These are phyloP conservation scores for Thelephora terrestris DNA, from an alignment of 1,284 basidiomycete genomes.

Conservation along the genomic window DNA sequence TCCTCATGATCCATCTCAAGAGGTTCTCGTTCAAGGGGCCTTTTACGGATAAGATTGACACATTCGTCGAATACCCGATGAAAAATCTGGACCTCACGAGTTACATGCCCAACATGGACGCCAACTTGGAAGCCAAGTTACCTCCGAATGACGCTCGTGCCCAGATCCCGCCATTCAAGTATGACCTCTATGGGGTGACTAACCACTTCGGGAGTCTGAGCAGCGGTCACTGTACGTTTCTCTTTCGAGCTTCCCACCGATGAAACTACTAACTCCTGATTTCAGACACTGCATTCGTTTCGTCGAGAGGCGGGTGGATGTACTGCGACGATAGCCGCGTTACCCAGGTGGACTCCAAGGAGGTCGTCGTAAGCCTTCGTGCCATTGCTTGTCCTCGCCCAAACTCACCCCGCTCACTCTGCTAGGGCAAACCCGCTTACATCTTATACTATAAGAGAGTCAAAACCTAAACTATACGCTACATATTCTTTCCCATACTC, in stretches of 20 bases:
- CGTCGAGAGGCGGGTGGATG: conserved; percentile 72
- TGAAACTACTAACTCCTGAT: not conserved
- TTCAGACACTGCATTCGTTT: conserved; percentile 78
- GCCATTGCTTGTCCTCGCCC: not conserved
- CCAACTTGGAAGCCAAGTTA: conserved; percentile 32
- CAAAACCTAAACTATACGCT: conserved; percentile 33
- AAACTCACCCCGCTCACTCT: conserved; percentile 8
- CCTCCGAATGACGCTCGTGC: conserved; percentile 63
- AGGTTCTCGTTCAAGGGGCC: conserved; percentile 89
- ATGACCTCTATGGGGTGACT: conserved; percentile 84
- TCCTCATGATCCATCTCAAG: conserved; percentile 93
- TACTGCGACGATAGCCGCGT: conserved; percentile 85
- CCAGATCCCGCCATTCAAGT: conserved; percentile 77
- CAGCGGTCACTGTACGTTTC: conserved; percentile 83
- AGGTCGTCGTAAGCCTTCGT: conserved; percentile 70
- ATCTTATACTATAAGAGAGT: conserved; percentile 80
- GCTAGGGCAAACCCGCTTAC: conserved; percentile 76
- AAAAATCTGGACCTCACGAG: conserved; percentile 79
- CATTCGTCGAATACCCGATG: conserved; percentile 82
- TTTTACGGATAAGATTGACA: conserved; percentile 94
- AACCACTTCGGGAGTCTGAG: conserved; percentile 89
- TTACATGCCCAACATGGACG: conserved; percentile 77
- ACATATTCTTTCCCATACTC: not conserved
- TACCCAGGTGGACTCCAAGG: conserved; percentile 55
- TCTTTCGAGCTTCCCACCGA: not conserved